Evolutionary conservation across 345 rosid species (phyloP).

Genomic region (Jatropha curcas): DNA sequence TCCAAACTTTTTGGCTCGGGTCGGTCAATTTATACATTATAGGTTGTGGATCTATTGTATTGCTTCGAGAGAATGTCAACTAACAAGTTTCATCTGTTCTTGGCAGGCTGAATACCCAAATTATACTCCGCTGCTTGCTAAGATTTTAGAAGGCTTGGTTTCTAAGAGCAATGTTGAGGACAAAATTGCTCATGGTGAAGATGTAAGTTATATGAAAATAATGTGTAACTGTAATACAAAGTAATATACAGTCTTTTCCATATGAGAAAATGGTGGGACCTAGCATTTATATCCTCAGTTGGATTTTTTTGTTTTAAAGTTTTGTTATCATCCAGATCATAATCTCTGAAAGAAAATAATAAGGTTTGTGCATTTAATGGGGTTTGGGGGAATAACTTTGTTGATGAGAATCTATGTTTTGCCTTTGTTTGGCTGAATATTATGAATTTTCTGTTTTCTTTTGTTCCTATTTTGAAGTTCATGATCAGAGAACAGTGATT

Average conservation of each 20-base stretch:
- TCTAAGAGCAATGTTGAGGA: constrained; percentile 60
- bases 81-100: constrained; percentile 26
- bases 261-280: not conserved
- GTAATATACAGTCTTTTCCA: not conserved
- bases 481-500: not conserved
- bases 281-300: not conserved
- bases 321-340: not conserved
- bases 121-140: constrained; percentile 73
- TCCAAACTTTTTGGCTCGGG: not conserved
- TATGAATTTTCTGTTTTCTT: not conserved
- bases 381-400: not conserved
- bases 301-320: not conserved
- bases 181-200: constrained; percentile 59
- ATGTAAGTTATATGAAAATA: constrained; percentile 45
- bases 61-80: constrained; percentile 9
- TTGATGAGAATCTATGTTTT: not conserved
- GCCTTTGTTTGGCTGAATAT: not conserved
- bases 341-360: no score
- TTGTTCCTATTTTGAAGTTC: not conserved
- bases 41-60: not conserved
- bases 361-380: not conserved
- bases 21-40: not conserved
- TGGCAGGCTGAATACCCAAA: constrained; percentile 84
- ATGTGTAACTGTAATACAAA: not conserved
- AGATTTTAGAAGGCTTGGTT: constrained; percentile 80